Percentiles rank a stretch among this genome's conserved stretches.
phyloP scores from a whole-genome alignment of 2,329 filamentous ascomycete species.

The Mycosphaerella arachidis region DNA sequence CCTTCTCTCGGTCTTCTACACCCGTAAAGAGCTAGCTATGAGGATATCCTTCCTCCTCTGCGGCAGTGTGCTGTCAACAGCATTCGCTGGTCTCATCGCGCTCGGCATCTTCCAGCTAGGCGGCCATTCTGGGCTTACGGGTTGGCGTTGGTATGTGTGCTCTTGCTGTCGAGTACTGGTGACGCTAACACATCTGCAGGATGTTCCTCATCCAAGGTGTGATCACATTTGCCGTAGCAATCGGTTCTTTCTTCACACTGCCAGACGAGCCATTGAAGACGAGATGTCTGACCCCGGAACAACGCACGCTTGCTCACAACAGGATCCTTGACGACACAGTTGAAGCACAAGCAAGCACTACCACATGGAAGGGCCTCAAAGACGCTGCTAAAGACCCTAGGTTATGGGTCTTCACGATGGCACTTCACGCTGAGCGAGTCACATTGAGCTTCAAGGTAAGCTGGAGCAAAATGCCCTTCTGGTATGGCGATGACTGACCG shows the following conservation, averaged over 20 bases:
- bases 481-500: neutral
- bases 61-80: slow-evolving; percentile 33
- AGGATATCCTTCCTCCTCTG: slow-evolving; percentile 36
- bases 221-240: slow-evolving; percentile 59
- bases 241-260: slow-evolving; percentile 55
- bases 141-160: slow-evolving; percentile 27
- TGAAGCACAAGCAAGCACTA: slow-evolving; percentile 42
- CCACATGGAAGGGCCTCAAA: slow-evolving; percentile 46
- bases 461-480: neutral
- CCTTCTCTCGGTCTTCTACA: slow-evolving; percentile 41
- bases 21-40: slow-evolving; percentile 34
- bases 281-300: slow-evolving; percentile 44
- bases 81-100: slow-evolving; percentile 16
- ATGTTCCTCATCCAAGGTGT: slow-evolving; percentile 61
- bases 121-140: slow-evolving; percentile 26
- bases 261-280: slow-evolving; percentile 60
- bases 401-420: slow-evolving; percentile 47
- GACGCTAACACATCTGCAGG: neutral
- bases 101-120: slow-evolving; percentile 23
- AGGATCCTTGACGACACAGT: slow-evolving; percentile 52
- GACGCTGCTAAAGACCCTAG: slow-evolving; percentile 48
- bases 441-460: neutral
- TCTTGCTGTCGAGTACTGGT: neutral
- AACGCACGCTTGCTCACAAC: slow-evolving; percentile 41
- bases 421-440: slow-evolving; percentile 43